These are phyloP conservation scores for Leavenworthia alabamica DNA, from an alignment of 345 rosid species.

Conservation along the genomic window DNA sequence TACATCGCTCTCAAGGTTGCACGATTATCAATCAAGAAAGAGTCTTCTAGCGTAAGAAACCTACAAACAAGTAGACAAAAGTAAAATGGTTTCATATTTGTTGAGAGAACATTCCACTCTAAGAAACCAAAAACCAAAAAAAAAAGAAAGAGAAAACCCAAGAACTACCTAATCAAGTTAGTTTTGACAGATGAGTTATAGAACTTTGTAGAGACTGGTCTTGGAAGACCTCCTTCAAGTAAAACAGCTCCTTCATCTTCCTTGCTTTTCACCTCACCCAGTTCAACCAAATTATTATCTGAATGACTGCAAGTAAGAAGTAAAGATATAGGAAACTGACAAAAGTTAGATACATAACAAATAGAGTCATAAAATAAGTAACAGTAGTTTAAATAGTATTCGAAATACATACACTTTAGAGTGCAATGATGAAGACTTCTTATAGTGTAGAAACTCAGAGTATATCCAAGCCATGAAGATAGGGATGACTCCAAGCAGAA, in stretches of 20 bases:
- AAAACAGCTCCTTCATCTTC: conserved; percentile 80
- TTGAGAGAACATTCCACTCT: not conserved
- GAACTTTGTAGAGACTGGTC: conserved; percentile 62
- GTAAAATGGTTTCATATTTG: not conserved
- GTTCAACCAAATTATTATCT: conserved; percentile 75
- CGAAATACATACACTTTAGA: conserved; percentile 65
- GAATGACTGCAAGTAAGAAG: conserved; percentile 63
- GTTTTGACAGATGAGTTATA: conserved; percentile 53
- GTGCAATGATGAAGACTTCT: conserved; percentile 46
- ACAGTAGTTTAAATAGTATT: not conserved
- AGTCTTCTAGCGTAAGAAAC: conserved; percentile 82
- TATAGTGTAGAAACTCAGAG: conserved; percentile 69
- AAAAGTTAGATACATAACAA: not conserved
- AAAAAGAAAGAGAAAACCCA: not conserved
- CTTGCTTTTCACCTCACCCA: conserved; percentile 51
- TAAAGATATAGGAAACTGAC: not conserved
- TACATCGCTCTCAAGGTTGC: conserved; percentile 80
- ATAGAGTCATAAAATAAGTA: not conserved
- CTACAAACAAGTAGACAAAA: conserved; percentile 34
- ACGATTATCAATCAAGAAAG: conserved; percentile 90
- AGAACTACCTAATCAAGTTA: conserved; percentile 61
- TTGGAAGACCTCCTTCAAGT: conserved; percentile 82
- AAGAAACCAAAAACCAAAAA: not conserved
- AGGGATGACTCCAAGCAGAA: conserved; percentile 76
- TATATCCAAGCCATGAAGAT: conserved; percentile 80